A percentile compares a stretch with the other conserved stretches of the same genome.
Conservation (phyloP, 495 filamentous ascomycete species). For the Lichenothelia convexa region DNA sequence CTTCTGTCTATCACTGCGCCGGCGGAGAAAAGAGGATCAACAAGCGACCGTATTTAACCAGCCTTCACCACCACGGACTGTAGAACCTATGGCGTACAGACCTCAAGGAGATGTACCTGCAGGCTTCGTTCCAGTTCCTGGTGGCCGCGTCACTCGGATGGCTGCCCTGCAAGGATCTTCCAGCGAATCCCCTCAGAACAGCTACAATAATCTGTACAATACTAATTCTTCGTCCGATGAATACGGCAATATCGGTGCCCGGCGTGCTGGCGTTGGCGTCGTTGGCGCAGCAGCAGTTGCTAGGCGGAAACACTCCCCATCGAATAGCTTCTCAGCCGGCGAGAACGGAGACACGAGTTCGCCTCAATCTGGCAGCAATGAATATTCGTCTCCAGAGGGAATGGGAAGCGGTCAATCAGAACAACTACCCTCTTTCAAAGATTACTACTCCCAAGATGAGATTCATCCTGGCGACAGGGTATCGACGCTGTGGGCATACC, state of each 20-base stretch:
- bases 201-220: constrained; percentile 33
- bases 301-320: constrained; percentile 72
- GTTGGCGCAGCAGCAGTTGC: constrained; percentile 38
- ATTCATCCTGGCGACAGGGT: constrained; percentile 86
- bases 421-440: constrained; percentile 87
- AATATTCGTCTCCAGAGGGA: constrained; percentile 57
- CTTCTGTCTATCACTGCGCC: constrained; percentile 30
- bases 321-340: constrained; percentile 38
- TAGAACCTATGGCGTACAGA: constrained; percentile 17
- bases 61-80: constrained; percentile 50
- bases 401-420: constrained; percentile 81
- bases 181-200: constrained; percentile 10
- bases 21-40: constrained; percentile 38
- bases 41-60: constrained; percentile 60
- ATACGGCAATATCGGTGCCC: constrained; percentile 62
- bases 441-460: constrained; percentile 95
- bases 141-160: constrained; percentile 87
- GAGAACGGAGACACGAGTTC: constrained; percentile 49
- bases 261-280: constrained; percentile 33
- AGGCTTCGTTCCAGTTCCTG: constrained; percentile 49
- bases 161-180: constrained; percentile 56
- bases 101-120: constrained; percentile 13
- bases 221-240: constrained; percentile 68
- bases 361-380: constrained; percentile 44
- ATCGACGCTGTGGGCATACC: constrained; percentile 88